Evolutionary conservation across 179 eudicot species (phyloP), one percentile per base, ranked within the genome.

Genomic region (Vitellaria paradoxa): DNA sequence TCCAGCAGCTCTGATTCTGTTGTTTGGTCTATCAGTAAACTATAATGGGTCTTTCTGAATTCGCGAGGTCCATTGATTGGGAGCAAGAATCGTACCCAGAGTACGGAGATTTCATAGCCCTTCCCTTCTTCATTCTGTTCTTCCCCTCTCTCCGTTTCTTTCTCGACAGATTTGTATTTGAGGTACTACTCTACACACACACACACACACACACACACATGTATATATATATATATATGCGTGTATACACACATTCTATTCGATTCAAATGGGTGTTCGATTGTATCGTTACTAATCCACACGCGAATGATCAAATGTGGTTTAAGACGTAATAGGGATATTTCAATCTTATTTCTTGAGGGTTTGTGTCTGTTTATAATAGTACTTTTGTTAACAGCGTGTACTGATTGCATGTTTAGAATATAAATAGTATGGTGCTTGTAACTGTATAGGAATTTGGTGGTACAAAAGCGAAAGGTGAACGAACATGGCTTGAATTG

Each of bases 81-180:
- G 86, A 95, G 20, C 86, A 87, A 26, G 99, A 93, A 88, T 93
- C 97, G 1, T 84, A 85, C 80, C 94, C 99, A n/a, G 57, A 57
- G 64, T 88, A 84, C 76, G 72, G 73, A 24, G 99, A 95, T 89
- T 95, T 91, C 82, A 40, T 82, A 37, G 69, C 84, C 73, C 89
- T 95, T n/a, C 95, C 93, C 4, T 5, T 91, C 12, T 88, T 93
- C 70, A 90, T 89, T 56, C 73, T 93, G 24, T 87, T 95, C 82
- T 95, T 95, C 72, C 97, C 93, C 42, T 68, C 90, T 5, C 85
- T 87, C 78, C 85, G 99, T 8, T 90, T 84, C 83, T 82, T 90
- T 84, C 89, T 95, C 72, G 99, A 95, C 82, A 88, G 95, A 88
- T 87, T 90, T 50, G 86, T 95, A n/a, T 95, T 91, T 63, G 90